Evolutionary conservation across 805 yeast species (phyloP), one percentile per base, ranked within the genome.

Genomic region (Ogataea kodamae): DNA sequence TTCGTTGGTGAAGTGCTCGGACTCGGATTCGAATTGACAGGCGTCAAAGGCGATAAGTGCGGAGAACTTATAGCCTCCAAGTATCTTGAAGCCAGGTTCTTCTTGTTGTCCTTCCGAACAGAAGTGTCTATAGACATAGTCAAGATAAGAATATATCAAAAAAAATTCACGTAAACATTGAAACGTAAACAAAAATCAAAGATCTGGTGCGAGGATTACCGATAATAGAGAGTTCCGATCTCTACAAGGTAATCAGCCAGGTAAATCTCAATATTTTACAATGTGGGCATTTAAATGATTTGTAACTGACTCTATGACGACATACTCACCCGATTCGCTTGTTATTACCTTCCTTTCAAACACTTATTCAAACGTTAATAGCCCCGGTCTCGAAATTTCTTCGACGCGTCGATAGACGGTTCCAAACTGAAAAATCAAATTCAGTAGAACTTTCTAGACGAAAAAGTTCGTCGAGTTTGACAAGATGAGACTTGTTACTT

Each of bases 1-100:
- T 29, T 41, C 3, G 39, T 27, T 3, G 44, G 40, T 11, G 45
- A 43, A n/a, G n/a, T n/a, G n/a, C n/a, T n/a, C n/a, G n/a, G n/a
- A 9, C 33, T 17, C 5, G 36, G 20, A 25, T 20, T 22, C 5
- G 43, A 25, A 17, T 39, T 43, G 15, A 35, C 30, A 10, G 51
- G 52, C 24, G 32, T 45, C 40, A 54, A 19, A 5, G 57, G 59
- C 3, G 50, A 41, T 3, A 40, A 11, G 19, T 40, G 43, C 8
- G 55, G 45, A 7, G 50, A 40, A 3, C 55, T 54, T 12, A 56
- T 52, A 18, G 59, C 54, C 33, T 52, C 57, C 36, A 57, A 28
- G 27, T 57, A 57, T 35, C 42, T 41, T 4, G 60, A 53, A 10
- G 60, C 59, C 39, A 54, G 37, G 37, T 54, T 54, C 37, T 42